phyloP scores from a whole-genome alignment of 345 rosid genomes.

The Gossypium australe region DNA sequence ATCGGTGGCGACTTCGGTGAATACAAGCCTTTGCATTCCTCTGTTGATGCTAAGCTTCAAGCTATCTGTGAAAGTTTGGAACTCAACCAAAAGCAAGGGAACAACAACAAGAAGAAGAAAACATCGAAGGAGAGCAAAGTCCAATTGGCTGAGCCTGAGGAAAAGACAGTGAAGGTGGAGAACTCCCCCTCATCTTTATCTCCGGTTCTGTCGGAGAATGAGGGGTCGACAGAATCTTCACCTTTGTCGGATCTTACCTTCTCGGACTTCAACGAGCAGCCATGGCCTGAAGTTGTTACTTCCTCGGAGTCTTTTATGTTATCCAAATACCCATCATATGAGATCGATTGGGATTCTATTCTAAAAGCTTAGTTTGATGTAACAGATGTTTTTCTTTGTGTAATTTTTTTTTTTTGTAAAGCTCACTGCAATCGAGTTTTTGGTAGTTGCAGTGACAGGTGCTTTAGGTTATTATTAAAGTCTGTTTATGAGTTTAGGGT shows the following conservation, averaged over 20 bases:
- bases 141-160: constrained; percentile 11
- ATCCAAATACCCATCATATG: constrained; percentile 84
- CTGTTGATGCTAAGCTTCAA: constrained; percentile 86
- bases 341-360: constrained; percentile 82
- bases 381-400: background rate
- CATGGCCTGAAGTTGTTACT: constrained; percentile 31
- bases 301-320: constrained; percentile 49
- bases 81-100: constrained; percentile 42
- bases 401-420: background rate
- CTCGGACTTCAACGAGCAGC: constrained; percentile 38
- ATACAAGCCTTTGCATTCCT: constrained; percentile 77
- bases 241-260: constrained; percentile 59
- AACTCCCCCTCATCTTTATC: constrained; percentile 22
- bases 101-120: constrained; percentile 18
- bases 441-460: constrained; percentile 25
- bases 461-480: background rate
- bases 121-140: constrained; percentile 21
- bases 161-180: constrained; percentile 35
- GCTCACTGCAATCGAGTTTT: constrained; percentile 41
- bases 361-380: constrained; percentile 4
- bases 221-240: constrained; percentile 48
- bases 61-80: constrained; percentile 77
- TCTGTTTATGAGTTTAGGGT: background rate
- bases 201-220: constrained; percentile 42
- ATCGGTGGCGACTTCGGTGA: constrained; percentile 66